phyloP scores from a whole-genome alignment of 75 land plant species.

The Isoetes taiwanensis region DNA sequence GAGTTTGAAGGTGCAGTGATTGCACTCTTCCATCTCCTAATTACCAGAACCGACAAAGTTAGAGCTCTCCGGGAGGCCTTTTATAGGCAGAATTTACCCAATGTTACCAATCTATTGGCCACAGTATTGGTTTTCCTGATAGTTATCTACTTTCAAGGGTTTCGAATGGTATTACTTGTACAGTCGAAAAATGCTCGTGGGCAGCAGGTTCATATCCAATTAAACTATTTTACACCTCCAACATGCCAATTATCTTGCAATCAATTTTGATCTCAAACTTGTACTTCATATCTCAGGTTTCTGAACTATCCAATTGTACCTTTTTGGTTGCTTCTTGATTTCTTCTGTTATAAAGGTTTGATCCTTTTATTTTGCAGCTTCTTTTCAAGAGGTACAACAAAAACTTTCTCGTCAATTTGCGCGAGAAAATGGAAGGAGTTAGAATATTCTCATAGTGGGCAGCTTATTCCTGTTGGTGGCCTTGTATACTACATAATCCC shows the following conservation, averaged over 20 bases:
- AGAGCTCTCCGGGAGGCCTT: constrained; percentile 55
- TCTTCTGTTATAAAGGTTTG: too few relatives aligned
- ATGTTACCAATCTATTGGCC: constrained; percentile 52
- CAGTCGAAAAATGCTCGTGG: constrained; percentile 64
- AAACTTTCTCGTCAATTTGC: constrained; percentile 47
- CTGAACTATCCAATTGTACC: background rate
- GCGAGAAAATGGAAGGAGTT: constrained; percentile 65
- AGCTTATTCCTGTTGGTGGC: constrained; percentile 58
- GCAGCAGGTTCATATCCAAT: constrained; percentile 70
- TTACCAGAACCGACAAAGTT: constrained; percentile 52
- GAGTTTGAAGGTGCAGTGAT: constrained; percentile 68
- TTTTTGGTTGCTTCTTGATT: too few relatives aligned
- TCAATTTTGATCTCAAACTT: constrained; percentile 59
- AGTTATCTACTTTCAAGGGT: constrained; percentile 72
- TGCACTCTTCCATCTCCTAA: constrained; percentile 50
- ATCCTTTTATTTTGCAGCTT: constrained; percentile 26
- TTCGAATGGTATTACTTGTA: constrained; percentile 61
- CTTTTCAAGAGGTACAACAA: constrained; percentile 47
- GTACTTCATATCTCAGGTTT: constrained; percentile 66
- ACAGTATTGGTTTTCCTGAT: constrained; percentile 57
- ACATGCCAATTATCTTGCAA: constrained; percentile 68
- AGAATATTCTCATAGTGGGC: constrained; percentile 48
- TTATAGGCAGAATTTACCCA: constrained; percentile 62
- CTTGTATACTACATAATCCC: constrained; percentile 65
- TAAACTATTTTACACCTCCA: constrained; percentile 62